Conservation (phyloP, 2,329 filamentous ascomycete species). For the Cryphonectria nitschkei region DNA sequence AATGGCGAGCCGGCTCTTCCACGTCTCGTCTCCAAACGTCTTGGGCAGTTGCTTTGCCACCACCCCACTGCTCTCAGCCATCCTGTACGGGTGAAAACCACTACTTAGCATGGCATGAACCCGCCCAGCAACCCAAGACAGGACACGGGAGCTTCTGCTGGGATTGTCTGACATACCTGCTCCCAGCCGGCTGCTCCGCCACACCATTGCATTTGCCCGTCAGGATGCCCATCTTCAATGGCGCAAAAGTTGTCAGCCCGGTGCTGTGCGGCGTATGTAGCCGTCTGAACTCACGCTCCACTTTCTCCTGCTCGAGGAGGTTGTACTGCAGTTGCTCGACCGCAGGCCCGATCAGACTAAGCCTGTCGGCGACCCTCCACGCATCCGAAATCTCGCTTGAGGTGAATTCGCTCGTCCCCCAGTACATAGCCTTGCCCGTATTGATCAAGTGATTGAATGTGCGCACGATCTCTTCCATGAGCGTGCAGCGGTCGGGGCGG, state of each 20-base stretch:
- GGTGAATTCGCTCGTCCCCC: not conserved
- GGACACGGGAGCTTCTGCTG: not conserved
- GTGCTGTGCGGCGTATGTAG: conserved; percentile 64
- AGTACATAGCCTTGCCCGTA: conserved; percentile 67
- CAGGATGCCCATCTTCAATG: conserved; percentile 54
- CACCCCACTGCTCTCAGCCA: not conserved
- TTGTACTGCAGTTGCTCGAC: conserved; percentile 72
- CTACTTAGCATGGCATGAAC: not conserved
- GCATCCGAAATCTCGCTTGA: conserved; percentile 59
- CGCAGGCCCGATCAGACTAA: conserved; percentile 64
- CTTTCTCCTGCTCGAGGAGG: conserved; percentile 62
- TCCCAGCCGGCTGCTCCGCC: conserved; percentile 45
- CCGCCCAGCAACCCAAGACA: not conserved
- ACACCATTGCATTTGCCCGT: conserved; percentile 55
- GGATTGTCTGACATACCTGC: not conserved
- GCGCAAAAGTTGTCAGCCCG: conserved; percentile 66
- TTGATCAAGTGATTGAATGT: conserved; percentile 73
- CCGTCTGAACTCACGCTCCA: conserved; percentile 65
- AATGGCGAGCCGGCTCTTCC: not conserved
- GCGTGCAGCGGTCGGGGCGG: conserved; percentile 67
- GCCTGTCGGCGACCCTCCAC: conserved; percentile 61
- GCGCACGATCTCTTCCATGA: conserved; percentile 72
- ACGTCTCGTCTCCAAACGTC: conserved; percentile 1
- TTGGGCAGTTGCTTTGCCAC: not conserved
- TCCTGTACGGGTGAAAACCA: not conserved